Evolutionary conservation across 164 flowering plant genomes (phyloP).

Genomic region (Magnolia officinalis): DNA sequence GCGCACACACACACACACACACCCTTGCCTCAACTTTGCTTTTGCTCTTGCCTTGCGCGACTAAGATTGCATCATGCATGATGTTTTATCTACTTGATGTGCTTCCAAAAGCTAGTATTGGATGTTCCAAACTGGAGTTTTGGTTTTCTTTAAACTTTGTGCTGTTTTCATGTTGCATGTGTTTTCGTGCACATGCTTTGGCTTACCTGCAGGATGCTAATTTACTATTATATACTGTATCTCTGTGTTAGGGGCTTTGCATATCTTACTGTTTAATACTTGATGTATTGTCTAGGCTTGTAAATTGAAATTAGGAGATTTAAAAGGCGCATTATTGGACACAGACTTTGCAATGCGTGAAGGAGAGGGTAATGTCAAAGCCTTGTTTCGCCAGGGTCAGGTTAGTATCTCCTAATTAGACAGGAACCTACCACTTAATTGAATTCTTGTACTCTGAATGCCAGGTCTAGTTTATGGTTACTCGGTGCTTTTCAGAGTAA

Average conservation of each 20-base stretch:
- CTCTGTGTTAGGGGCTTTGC: not conserved
- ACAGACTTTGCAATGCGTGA: slow-evolving; percentile 92
- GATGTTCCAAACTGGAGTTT: no score
- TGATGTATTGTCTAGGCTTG: slow-evolving; percentile 55
- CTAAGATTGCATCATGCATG: no score
- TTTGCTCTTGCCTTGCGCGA: no score
- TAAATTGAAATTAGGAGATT: slow-evolving; percentile 86
- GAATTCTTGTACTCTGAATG: not conserved
- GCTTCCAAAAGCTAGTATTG: no score
- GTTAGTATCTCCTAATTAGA: slow-evolving; percentile 33
- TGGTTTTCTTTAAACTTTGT: no score
- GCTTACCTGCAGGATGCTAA: no score
- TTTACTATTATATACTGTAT: not conserved
- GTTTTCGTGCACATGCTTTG: no score
- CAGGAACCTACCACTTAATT: not conserved
- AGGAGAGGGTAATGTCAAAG: slow-evolving; percentile 81
- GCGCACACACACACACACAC: no score
- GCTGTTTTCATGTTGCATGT: no score
- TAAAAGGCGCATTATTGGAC: slow-evolving; percentile 84
- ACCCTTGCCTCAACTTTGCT: no score
- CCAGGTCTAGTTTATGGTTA: not conserved
- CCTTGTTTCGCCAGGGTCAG: slow-evolving; percentile 95
- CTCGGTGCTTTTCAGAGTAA: not conserved
- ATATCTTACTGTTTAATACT: not conserved
- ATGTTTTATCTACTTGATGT: no score